Conservation (phyloP, 2,329 filamentous ascomycete genomes). For the Zymoseptoria tritici region DNA sequence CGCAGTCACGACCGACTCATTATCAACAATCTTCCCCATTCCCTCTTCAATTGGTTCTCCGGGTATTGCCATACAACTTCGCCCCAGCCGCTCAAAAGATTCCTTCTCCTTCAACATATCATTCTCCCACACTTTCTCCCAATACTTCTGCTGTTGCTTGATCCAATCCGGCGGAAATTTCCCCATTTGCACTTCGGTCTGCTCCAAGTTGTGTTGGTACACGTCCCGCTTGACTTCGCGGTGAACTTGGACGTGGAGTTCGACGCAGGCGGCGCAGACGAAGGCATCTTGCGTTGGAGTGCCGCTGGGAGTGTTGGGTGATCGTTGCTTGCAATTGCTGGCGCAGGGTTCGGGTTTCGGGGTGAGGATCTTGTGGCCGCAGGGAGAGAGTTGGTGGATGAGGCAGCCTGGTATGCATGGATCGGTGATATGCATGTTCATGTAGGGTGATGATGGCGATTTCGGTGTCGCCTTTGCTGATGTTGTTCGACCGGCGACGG, state of each 20-base stretch:
- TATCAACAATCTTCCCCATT: not conserved
- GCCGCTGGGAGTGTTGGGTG: not conserved
- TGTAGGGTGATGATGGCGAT: constrained; percentile 1
- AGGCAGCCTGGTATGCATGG: constrained; percentile 7
- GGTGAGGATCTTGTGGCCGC: constrained; percentile 17
- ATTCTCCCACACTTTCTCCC: constrained; percentile 11
- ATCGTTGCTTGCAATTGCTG: constrained; percentile 7
- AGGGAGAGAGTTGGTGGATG: constrained; percentile 9
- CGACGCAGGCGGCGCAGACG: constrained; percentile 15
- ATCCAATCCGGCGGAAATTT: constrained; percentile 6
- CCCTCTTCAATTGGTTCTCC: constrained; percentile 6
- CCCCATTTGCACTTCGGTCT: constrained; percentile 7
- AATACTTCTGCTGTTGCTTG: constrained; percentile 5
- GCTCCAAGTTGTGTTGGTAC: constrained; percentile 3
- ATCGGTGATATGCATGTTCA: constrained; percentile 8
- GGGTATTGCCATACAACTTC: constrained; percentile 7
- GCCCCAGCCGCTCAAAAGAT: constrained; percentile 9
- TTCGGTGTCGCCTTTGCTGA: not conserved
- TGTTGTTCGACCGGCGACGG: not conserved
- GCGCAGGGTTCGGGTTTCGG: constrained; percentile 9
- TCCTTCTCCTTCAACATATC: constrained; percentile 10
- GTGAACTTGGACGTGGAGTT: constrained; percentile 8
- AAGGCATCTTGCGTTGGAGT: constrained; percentile 6
- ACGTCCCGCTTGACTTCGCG: constrained; percentile 8
- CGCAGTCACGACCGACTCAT: not conserved